Evolutionary conservation across 441 rosid genomes (phyloP).

Genomic region (Capsella rubella): DNA sequence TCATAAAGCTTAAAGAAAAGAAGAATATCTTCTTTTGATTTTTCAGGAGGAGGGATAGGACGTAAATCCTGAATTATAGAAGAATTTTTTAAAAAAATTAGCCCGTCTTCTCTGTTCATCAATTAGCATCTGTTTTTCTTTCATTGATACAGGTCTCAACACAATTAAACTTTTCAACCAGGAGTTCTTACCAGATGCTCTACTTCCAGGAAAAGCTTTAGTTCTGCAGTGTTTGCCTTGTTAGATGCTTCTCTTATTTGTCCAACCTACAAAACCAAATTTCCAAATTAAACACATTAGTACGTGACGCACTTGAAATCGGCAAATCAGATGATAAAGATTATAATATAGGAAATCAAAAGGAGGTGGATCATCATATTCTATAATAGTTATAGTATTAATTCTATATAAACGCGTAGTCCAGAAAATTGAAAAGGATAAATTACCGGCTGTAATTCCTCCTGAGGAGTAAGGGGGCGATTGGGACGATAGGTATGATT

Average conservation of each 20-base stretch:
- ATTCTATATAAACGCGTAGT: background rate
- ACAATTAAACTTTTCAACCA: slow-evolving; percentile 29
- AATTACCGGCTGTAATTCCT: slow-evolving; percentile 87
- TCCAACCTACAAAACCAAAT: slow-evolving; percentile 61
- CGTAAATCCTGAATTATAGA: slow-evolving; percentile 55
- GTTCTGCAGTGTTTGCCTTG: slow-evolving; percentile 69
- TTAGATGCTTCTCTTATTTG: slow-evolving; percentile 73
- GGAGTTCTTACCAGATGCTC: slow-evolving; percentile 57
- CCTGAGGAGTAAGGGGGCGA: slow-evolving; percentile 85
- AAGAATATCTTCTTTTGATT: slow-evolving; percentile 69
- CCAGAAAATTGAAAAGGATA: slow-evolving; percentile 21
- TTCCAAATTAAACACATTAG: slow-evolving; percentile 16
- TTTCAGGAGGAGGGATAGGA: slow-evolving; percentile 68
- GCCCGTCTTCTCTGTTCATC: slow-evolving; percentile 25
- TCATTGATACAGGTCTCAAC: slow-evolving; percentile 19
- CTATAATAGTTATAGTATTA: background rate
- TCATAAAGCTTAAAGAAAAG: slow-evolving; percentile 79
- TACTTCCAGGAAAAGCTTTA: slow-evolving; percentile 73
- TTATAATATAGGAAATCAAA: slow-evolving; percentile 13
- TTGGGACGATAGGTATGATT: slow-evolving; percentile 99
- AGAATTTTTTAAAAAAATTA: slow-evolving; percentile 27
- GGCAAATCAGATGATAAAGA: slow-evolving; percentile 16
- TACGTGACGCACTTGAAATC: slow-evolving; percentile 15
- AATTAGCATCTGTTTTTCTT: slow-evolving; percentile 21
- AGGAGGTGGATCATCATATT: slow-evolving; percentile 21